Conservation (phyloP, 257 asterid species). For the Paraleonurus japonicus region DNA sequence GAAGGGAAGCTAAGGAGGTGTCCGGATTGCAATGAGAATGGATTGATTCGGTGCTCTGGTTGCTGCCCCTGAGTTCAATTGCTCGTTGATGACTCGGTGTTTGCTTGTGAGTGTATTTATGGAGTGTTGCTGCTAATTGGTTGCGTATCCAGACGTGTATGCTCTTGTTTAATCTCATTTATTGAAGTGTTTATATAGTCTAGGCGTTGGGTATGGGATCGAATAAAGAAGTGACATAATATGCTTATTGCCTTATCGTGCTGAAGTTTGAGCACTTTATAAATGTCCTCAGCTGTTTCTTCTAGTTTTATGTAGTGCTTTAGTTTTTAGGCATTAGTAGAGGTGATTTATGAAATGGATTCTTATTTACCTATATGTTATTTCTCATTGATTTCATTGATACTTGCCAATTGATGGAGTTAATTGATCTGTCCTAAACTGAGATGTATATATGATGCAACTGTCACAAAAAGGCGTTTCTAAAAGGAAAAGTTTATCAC, state of each 20-base stretch:
- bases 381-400: background rate
- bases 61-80: conserved; percentile 57
- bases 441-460: background rate
- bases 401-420: background rate
- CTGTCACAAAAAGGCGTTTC: background rate
- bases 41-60: conserved; percentile 67
- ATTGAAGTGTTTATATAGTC: conserved; percentile 33
- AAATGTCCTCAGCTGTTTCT: conserved; percentile 6
- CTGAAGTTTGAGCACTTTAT: conserved; percentile 10
- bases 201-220: conserved; percentile 19
- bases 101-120: conserved; percentile 29
- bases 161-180: conserved; percentile 32
- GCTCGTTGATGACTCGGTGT: conserved; percentile 16
- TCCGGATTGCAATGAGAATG: conserved; percentile 78
- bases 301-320: background rate
- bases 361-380: background rate
- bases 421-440: background rate
- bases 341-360: background rate
- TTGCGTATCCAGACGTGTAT: conserved; percentile 14
- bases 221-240: background rate
- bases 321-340: background rate
- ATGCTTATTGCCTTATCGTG: conserved; percentile 21
- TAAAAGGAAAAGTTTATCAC: background rate
- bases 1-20: conserved; percentile 63
- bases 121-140: conserved; percentile 25